Conservation (phyloP, 2,329 filamentous ascomycete genomes). For the Fusarium beomiforme region DNA sequence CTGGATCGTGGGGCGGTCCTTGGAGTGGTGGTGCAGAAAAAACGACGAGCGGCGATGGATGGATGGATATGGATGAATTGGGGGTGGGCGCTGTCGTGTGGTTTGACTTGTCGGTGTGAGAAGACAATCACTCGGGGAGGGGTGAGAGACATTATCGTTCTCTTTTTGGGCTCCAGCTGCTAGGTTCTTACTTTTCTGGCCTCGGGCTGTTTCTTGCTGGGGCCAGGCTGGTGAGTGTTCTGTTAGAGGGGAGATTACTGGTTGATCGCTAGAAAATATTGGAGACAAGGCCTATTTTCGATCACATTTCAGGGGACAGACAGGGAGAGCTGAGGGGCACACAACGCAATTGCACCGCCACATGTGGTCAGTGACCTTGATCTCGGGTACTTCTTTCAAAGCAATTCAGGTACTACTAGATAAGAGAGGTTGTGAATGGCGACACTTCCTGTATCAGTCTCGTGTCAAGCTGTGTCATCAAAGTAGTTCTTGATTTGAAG, state of each 20-base stretch:
- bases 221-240: conserved; percentile 27
- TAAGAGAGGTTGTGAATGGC: conserved; percentile 1
- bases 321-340: conserved; percentile 27
- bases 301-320: conserved; percentile 29
- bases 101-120: conserved; percentile 48
- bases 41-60: conserved; percentile 43
- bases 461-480: not conserved
- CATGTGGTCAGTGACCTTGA: conserved; percentile 13
- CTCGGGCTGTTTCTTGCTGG: conserved; percentile 31
- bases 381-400: conserved; percentile 12
- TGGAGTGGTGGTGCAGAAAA: conserved; percentile 45
- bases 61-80: conserved; percentile 32
- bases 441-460: not conserved
- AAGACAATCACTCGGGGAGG: conserved; percentile 41
- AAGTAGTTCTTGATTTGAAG: not conserved
- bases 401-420: conserved; percentile 1
- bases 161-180: conserved; percentile 21
- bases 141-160: conserved; percentile 34
- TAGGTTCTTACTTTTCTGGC: conserved; percentile 32
- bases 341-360: conserved; percentile 31
- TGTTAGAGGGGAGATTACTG: conserved; percentile 27
- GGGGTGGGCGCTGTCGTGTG: conserved; percentile 38
- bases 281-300: conserved; percentile 36
- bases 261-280: conserved; percentile 29
- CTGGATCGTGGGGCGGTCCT: conserved; percentile 45